Percentiles rank a stretch among this genome's conserved stretches.
These are phyloP conservation scores for Pyrenopolyporus hunteri DNA, from an alignment of 495 filamentous ascomycete species.

Conservation along the genomic window DNA sequence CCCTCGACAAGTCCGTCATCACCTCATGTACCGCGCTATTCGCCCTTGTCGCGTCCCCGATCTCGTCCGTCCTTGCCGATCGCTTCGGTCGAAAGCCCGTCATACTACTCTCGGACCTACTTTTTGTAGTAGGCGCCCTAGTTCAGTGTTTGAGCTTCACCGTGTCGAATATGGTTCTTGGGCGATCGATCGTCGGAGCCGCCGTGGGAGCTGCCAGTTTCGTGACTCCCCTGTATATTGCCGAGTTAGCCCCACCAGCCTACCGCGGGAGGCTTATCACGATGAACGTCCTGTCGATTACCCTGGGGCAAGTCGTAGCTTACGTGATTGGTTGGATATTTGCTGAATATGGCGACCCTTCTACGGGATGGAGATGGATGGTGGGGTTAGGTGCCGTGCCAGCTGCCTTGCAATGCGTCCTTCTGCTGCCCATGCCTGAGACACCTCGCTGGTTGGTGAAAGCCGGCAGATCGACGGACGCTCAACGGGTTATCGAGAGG, in stretches of 20 bases:
- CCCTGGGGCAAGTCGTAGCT: conserved; percentile 82
- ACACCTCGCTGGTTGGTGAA: conserved; percentile 86
- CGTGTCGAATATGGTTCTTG: conserved; percentile 76
- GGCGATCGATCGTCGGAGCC: conserved; percentile 77
- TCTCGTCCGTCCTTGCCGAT: conserved; percentile 79
- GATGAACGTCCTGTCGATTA: conserved; percentile 79
- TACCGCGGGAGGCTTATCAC: conserved; percentile 79
- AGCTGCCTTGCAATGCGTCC: conserved; percentile 68
- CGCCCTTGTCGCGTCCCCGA: conserved; percentile 77
- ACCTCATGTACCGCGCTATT: conserved; percentile 82
- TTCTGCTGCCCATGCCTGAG: conserved; percentile 77
- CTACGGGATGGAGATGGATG: conserved; percentile 83
- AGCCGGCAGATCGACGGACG: conserved; percentile 62
- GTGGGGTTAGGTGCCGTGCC: conserved; percentile 85
- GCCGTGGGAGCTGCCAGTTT: conserved; percentile 85
- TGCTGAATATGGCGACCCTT: conserved; percentile 53
- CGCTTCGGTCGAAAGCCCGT: conserved; percentile 73
- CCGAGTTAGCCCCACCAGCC: conserved; percentile 78
- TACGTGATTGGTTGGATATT: conserved; percentile 78
- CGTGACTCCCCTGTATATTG: conserved; percentile 84
- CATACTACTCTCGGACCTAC: conserved; percentile 76
- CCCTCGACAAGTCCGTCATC: conserved; percentile 81
- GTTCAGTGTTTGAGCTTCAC: conserved; percentile 68
- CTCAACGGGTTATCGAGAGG: conserved; percentile 65
- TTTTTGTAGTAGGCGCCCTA: conserved; percentile 78